phyloP scores from a whole-genome alignment of 768 basidiomycete genomes.

The Kwoniella dejecticola region DNA sequence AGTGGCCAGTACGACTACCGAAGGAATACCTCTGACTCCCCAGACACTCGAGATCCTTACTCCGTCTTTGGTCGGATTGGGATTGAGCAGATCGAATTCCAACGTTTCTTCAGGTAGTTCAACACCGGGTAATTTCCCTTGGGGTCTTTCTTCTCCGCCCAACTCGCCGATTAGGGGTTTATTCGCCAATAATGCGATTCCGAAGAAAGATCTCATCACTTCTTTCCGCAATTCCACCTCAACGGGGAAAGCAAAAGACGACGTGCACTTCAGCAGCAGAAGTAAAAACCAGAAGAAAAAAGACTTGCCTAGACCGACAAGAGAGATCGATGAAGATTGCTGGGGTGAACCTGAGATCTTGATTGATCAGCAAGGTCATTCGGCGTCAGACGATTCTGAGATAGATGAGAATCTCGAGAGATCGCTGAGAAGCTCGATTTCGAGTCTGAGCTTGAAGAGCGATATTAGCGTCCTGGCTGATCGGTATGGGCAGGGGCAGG shows the following conservation, averaged over 20 bases:
- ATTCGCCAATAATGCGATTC: slow-evolving; percentile 1
- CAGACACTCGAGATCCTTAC: slow-evolving; percentile 6
- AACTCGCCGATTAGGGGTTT: slow-evolving; percentile 13
- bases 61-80: background rate
- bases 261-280: no score
- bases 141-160: slow-evolving; percentile 16
- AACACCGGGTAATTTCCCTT: slow-evolving; percentile 15
- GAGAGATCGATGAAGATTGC: slow-evolving; percentile 8
- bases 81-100: slow-evolving; percentile 8
- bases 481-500: no score
- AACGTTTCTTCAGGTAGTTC: background rate
- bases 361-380: slow-evolving; percentile 6
- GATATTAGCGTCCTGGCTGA: background rate
- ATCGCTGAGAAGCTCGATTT: background rate
- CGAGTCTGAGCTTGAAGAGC: slow-evolving; percentile 6
- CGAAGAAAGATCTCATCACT: slow-evolving; percentile 3
- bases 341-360: slow-evolving; percentile 27
- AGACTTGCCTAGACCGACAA: background rate
- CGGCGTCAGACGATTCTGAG: background rate
- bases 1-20: background rate
- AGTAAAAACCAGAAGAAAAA: background rate
- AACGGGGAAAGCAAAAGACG: background rate
- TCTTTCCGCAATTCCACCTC: background rate
- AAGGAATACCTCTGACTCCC: background rate
- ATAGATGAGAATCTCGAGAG: background rate